Conservation (phyloP, 495 filamentous ascomycete species). For the Opeltia flavorubescens region DNA sequence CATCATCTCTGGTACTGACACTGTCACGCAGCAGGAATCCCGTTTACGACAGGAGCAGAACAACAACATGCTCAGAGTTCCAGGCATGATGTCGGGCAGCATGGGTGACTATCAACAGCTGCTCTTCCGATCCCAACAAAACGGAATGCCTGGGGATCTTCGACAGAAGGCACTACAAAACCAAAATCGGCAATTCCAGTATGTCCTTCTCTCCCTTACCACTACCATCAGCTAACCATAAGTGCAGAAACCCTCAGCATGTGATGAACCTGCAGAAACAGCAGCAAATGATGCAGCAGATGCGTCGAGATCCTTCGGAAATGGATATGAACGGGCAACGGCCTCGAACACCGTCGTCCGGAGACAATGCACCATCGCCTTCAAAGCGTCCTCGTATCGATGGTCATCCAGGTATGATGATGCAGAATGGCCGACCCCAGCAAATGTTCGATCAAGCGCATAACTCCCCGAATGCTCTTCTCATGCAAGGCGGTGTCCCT, state of each 20-base stretch:
- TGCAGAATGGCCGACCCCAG: constrained; percentile 64
- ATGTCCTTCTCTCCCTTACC: not conserved
- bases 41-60: constrained; percentile 51
- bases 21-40: constrained; percentile 45
- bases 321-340: constrained; percentile 77
- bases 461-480: constrained; percentile 42
- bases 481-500: constrained; percentile 66
- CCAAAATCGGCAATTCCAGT: constrained; percentile 37
- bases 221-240: constrained; percentile 1
- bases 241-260: constrained; percentile 30
- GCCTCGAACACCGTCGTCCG: constrained; percentile 65
- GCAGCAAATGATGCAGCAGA: constrained; percentile 48
- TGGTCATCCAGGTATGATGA: constrained; percentile 54
- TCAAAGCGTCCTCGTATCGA: constrained; percentile 87
- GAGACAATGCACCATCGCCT: constrained; percentile 82
- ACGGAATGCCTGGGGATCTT: constrained; percentile 41
- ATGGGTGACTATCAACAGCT: constrained; percentile 24
- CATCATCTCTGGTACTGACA: not conserved
- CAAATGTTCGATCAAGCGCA: constrained; percentile 46
- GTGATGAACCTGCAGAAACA: constrained; percentile 50
- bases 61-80: constrained; percentile 47
- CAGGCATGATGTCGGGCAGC: constrained; percentile 41
- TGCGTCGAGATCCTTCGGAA: constrained; percentile 74
- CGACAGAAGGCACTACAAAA: constrained; percentile 68
- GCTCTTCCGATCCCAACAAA: no score